A percentile compares a stretch with the other conserved stretches of the same genome.
Evolutionary conservation across 176 grass and related monocot genomes (phyloP).

Genomic region (Pontederia crassipes): DNA sequence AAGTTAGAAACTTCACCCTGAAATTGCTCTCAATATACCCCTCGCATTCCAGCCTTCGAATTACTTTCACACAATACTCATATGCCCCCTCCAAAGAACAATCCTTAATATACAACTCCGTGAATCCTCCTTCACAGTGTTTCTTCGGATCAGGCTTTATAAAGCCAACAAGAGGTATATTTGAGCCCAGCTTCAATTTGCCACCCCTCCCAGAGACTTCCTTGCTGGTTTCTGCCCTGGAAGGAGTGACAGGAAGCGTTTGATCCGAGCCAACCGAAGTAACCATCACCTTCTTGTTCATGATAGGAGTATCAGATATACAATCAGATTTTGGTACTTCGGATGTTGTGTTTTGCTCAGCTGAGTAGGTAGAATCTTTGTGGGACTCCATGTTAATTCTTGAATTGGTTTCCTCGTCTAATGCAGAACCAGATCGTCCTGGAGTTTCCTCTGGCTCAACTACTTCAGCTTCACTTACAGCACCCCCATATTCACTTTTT

Average conservation of each 20-base stretch:
- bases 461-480: conserved; percentile 29
- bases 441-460: conserved; percentile 46
- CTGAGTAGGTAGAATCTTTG: conserved; percentile 54
- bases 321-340: conserved; percentile 42
- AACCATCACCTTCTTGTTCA: conserved; percentile 26
- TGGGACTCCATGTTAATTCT: conserved; percentile 15
- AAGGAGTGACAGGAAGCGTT: conserved; percentile 41
- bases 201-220: conserved; percentile 35
- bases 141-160: conserved; percentile 69
- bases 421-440: conserved; percentile 58
- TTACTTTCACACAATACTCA: conserved; percentile 83
- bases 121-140: conserved; percentile 41
- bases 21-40: conserved; percentile 79
- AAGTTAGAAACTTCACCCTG: conserved; percentile 90
- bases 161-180: conserved; percentile 33
- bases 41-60: conserved; percentile 83
- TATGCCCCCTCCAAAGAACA: conserved; percentile 47
- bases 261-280: conserved; percentile 40
- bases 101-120: conserved; percentile 43
- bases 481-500: conserved; percentile 12
- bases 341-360: conserved; percentile 29
- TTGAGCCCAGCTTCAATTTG: conserved; percentile 32
- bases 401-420: conserved; percentile 82
- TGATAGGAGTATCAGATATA: conserved; percentile 38
- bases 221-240: conserved; percentile 30